These are phyloP conservation scores for Strombidium stylifer DNA, from an alignment of 73 alveolate genomes.

Conservation along the genomic window DNA sequence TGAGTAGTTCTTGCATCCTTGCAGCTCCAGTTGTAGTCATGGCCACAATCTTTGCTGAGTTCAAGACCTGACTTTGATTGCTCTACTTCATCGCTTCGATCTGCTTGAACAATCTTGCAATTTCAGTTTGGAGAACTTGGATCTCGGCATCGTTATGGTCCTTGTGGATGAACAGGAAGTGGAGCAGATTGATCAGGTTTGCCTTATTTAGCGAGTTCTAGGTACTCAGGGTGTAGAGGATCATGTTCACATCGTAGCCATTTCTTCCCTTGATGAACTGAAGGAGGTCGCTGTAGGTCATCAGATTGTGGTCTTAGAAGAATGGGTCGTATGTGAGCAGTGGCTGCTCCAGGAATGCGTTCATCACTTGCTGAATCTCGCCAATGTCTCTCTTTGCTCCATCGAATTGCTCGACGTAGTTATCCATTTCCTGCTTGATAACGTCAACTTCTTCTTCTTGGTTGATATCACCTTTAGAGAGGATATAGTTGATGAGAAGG, in stretches of 20 bases:
- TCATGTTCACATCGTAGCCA: not conserved
- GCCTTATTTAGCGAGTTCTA: not conserved
- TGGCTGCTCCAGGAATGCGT: too few species aligned
- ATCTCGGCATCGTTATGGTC: not conserved
- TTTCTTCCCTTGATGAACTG: not conserved
- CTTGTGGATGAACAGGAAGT: not conserved
- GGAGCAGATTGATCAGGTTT: not conserved
- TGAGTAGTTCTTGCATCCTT: slow-evolving; percentile 39
- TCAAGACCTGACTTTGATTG: not conserved
- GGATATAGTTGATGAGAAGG: too few species aligned
- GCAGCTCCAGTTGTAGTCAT: slow-evolving; percentile 78
- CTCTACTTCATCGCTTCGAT: not conserved
- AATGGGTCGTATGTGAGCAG: too few species aligned
- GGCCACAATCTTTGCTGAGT: slow-evolving; percentile 42
- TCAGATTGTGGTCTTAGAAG: not conserved
- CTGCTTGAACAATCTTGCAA: not conserved
- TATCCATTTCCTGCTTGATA: not conserved
- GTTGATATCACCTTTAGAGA: not conserved
- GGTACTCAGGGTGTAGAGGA: not conserved
- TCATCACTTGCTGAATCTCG: too few species aligned
- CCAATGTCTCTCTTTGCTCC: not conserved
- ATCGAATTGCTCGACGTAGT: not conserved
- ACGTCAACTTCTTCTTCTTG: not conserved
- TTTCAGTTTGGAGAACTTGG: not conserved
- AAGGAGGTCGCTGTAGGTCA: not conserved